A percentile compares a stretch with the other conserved stretches of the same genome.
These are phyloP conservation scores for Ophiostoma australiae DNA, from an alignment of 2,329 filamentous ascomycete species.

Conservation along the genomic window DNA sequence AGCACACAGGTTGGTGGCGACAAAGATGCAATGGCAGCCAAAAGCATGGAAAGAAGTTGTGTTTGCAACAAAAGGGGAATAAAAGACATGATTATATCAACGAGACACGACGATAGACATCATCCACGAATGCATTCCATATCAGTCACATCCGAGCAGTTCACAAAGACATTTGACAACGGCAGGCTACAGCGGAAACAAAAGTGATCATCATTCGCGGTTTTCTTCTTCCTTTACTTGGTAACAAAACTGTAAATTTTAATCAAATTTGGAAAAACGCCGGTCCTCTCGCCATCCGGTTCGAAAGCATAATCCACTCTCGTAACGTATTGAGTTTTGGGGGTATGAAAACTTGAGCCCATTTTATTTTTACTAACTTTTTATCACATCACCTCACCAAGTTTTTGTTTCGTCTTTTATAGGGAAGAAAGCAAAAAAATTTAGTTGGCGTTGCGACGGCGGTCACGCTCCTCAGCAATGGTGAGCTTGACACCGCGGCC, in stretches of 20 bases:
- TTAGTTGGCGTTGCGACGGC: constrained; percentile 69
- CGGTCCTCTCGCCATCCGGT: constrained; percentile 20
- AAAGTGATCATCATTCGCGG: constrained; percentile 5
- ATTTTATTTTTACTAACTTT: constrained; percentile 10
- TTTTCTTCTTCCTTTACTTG: background rate
- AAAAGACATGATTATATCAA: background rate
- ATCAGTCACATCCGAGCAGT: background rate
- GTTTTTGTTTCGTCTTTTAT: background rate
- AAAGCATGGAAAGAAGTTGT: background rate
- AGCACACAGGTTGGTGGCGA: background rate
- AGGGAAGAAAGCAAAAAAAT: background rate
- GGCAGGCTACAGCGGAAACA: constrained; percentile 2
- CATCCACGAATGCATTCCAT: background rate
- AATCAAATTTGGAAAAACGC: constrained; percentile 20
- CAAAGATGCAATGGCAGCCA: background rate
- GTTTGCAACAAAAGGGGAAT: too few relatives aligned
- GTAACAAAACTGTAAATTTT: constrained; percentile 6
- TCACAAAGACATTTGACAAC: background rate
- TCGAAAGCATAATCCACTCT: background rate
- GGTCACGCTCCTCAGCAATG: constrained; percentile 98
- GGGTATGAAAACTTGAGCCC: constrained; percentile 8
- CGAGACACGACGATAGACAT: background rate
- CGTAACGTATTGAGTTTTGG: constrained; percentile 4
- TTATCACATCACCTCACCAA: background rate
- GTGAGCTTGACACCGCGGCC: constrained; percentile 99